Evolutionary conservation across 2,329 filamentous ascomycete genomes (phyloP), one percentile per base, ranked within the genome.

Genomic region (Bretziella fagacearum): DNA sequence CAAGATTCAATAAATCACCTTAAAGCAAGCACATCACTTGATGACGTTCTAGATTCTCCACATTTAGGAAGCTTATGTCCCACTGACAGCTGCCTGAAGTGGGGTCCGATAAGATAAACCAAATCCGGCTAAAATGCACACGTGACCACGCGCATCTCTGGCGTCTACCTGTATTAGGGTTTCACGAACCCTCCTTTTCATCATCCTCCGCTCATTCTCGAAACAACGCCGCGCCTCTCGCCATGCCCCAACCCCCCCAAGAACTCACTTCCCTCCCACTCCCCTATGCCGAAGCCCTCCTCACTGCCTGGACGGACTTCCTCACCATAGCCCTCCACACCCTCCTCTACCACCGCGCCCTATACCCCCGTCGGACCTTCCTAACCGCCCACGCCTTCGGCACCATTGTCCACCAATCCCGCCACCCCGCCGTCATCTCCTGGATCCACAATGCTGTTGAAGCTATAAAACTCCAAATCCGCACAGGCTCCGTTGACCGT

Each of bases 381-480:
- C 73, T 89, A 49, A 76, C 80, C 35, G 74, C 80, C 32, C 75
- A 81, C 53, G 85, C 84, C 56, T 87, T 87, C 68, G 86, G 89
- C 63, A 78, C 85, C 50, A 73, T 84, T 25, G 81, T 93, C 39
- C 80, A 82, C 56, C 86, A 94, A 60, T 89, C 77, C 51, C 81
- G 86, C 49, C 86, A 94, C 61, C 84, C 87, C 0, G 74, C 75
- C 55, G 81, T 94, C 53, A 93, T 84, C 68, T 67, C 76, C 56
- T 95, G 87, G 82, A 77, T 94, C 62, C 74, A 71, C 58, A 82
- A 91, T 59, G 84, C 86, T 54, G 74, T 91, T 35, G 66, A 77
- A 52, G 81, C 84, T 29, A 73, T 86, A 18, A 69, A 74, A 51
- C 68, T 66, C 3, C 81, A 93, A 63, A 69, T 94, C 29, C 69